Conservation (phyloP, 352 stramenopile species). For the Globisporangium heterothallicum region DNA sequence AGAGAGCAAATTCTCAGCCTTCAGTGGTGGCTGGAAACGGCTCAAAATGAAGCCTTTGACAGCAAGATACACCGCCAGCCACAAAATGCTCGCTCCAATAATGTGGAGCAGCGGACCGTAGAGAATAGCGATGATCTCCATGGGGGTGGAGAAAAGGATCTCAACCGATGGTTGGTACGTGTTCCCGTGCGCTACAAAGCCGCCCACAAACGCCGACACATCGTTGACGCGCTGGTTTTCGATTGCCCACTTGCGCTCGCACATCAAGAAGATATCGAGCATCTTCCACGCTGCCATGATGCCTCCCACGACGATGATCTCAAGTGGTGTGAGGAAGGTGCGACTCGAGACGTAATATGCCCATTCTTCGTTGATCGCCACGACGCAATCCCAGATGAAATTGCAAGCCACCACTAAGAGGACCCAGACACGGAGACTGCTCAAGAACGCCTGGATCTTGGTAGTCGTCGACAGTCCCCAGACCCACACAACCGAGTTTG, state of each 20-base stretch:
- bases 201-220: constrained; percentile 8
- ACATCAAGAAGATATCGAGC: constrained; percentile 22
- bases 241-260: constrained; percentile 21
- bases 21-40: neutral
- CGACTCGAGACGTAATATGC: constrained; percentile 23
- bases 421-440: constrained; percentile 29
- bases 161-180: constrained; percentile 22
- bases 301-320: constrained; percentile 20
- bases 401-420: constrained; percentile 32
- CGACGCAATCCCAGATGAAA: constrained; percentile 25
- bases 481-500: constrained; percentile 44
- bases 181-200: constrained; percentile 20
- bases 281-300: constrained; percentile 11
- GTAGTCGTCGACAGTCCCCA: constrained; percentile 26
- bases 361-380: constrained; percentile 30
- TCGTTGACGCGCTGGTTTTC: constrained; percentile 25
- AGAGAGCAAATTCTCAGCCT: neutral
- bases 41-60: constrained; percentile 12
- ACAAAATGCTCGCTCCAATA: constrained; percentile 9
- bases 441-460: constrained; percentile 43
- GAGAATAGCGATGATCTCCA: constrained; percentile 14
- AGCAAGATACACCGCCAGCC: constrained; percentile 5
- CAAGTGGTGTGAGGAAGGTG: constrained; percentile 22
- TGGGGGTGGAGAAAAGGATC: constrained; percentile 6
- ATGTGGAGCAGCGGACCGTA: constrained; percentile 17